Percentiles rank a stretch among this genome's conserved stretches.
phyloP scores from a whole-genome alignment of 2,329 filamentous ascomycete genomes.

The Pestalotiopsis sp. region DNA sequence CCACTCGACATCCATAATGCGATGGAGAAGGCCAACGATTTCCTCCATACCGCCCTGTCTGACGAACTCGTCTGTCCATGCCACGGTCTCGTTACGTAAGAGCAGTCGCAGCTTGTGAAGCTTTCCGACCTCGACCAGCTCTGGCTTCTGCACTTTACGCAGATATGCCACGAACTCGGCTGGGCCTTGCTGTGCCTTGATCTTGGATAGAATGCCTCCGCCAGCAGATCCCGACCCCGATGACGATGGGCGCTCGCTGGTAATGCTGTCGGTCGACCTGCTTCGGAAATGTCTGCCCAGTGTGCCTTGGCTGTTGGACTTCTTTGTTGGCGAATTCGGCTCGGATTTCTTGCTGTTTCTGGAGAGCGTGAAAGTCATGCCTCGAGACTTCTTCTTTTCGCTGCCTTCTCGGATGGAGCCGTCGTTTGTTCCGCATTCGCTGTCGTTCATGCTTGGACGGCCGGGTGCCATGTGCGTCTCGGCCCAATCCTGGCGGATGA shows the following conservation, averaged over 20 bases:
- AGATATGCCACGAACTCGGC: slow-evolving; percentile 87
- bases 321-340: slow-evolving; percentile 73
- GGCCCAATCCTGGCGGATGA: slow-evolving; percentile 86
- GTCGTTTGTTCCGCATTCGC: slow-evolving; percentile 39
- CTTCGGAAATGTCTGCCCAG: slow-evolving; percentile 67
- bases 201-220: slow-evolving; percentile 65
- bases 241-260: slow-evolving; percentile 59
- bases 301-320: slow-evolving; percentile 67
- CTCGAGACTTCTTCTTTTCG: slow-evolving; percentile 64
- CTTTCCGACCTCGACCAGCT: slow-evolving; percentile 89
- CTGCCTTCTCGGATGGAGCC: slow-evolving; percentile 42
- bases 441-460: slow-evolving; percentile 34
- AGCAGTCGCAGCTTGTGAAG: slow-evolving; percentile 90
- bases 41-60: slow-evolving; percentile 89
- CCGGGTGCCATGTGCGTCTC: slow-evolving; percentile 50
- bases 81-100: slow-evolving; percentile 90
- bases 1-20: slow-evolving; percentile 97
- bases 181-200: slow-evolving; percentile 74
- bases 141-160: slow-evolving; percentile 77
- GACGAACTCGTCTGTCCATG: slow-evolving; percentile 94
- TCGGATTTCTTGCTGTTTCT: slow-evolving; percentile 58
- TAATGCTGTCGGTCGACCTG: slow-evolving; percentile 73
- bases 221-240: slow-evolving; percentile 50
- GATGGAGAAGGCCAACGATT: slow-evolving; percentile 81
- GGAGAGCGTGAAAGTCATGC: slow-evolving; percentile 78